phyloP scores from a whole-genome alignment of 2,329 filamentous ascomycete genomes.

The Aspergillus novoparasiticus region DNA sequence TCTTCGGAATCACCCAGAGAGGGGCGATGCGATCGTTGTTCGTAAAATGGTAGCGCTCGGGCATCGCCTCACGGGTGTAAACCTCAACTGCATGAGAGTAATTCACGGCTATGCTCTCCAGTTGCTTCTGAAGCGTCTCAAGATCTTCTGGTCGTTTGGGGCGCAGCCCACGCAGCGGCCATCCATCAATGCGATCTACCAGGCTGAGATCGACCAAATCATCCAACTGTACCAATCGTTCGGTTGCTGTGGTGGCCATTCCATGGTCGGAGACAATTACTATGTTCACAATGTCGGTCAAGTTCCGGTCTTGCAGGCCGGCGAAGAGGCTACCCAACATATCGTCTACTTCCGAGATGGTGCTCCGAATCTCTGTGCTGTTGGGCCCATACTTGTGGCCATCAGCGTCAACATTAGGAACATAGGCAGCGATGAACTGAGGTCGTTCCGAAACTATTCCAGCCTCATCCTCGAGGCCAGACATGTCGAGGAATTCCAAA shows the following conservation, averaged over 20 bases:
- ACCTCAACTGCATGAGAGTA: conserved; percentile 71
- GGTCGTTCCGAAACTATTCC: conserved; percentile 64
- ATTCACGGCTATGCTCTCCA: conserved; percentile 59
- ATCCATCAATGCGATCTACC: conserved; percentile 86
- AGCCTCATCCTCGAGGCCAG: conserved; percentile 65
- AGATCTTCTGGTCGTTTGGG: conserved; percentile 72
- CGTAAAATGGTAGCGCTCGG: conserved; percentile 86
- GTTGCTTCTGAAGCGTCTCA: conserved; percentile 64
- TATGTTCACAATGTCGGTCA: conserved; percentile 88
- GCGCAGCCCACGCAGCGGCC: conserved; percentile 87
- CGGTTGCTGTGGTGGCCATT: conserved; percentile 88
- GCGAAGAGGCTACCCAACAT: conserved; percentile 79
- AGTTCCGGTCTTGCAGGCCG: conserved; percentile 77
- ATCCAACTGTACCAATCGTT: conserved; percentile 83
- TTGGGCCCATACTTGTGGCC: conserved; percentile 92
- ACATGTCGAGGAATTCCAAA: conserved; percentile 80
- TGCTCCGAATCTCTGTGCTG: conserved; percentile 82
- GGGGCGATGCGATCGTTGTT: conserved; percentile 89
- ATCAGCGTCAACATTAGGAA: conserved; percentile 85
- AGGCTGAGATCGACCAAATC: conserved; percentile 77
- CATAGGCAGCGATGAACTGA: conserved; percentile 91
- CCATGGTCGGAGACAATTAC: conserved; percentile 97
- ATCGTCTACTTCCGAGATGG: conserved; percentile 75
- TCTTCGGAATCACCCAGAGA: conserved; percentile 88
- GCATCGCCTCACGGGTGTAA: conserved; percentile 87